Conservation (phyloP, 2,329 filamentous ascomycete species). For the Albifimbria verrucaria region DNA sequence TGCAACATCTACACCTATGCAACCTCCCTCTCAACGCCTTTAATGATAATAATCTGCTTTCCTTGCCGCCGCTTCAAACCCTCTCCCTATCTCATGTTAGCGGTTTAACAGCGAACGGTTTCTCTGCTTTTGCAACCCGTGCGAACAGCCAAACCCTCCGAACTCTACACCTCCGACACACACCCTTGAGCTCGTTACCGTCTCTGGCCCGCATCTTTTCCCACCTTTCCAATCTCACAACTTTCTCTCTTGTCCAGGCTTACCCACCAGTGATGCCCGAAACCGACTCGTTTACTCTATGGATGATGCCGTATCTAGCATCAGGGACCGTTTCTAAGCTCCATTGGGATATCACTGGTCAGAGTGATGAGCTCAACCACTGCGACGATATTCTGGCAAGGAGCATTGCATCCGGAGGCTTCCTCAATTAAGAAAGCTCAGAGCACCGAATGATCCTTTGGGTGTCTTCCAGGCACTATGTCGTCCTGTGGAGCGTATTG, state of each 20-base stretch:
- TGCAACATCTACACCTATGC: constrained; percentile 59
- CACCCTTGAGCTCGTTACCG: constrained; percentile 53
- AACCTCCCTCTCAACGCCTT: constrained; percentile 54
- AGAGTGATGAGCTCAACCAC: constrained; percentile 37
- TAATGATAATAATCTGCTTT: constrained; percentile 51
- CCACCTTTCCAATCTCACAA: constrained; percentile 45
- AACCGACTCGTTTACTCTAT: constrained; percentile 51
- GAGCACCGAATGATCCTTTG: constrained; percentile 66
- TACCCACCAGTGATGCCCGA: constrained; percentile 52
- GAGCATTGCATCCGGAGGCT: constrained; percentile 58
- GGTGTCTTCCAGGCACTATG: constrained; percentile 69
- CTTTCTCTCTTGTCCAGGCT: constrained; percentile 53
- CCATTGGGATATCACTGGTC: constrained; percentile 63
- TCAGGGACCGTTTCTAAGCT: constrained; percentile 50
- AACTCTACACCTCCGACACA: constrained; percentile 52
- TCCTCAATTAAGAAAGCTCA: constrained; percentile 56
- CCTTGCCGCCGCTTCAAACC: constrained; percentile 51
- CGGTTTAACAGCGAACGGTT: constrained; percentile 53
- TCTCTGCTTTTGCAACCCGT: constrained; percentile 54
- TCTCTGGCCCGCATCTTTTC: constrained; percentile 58
- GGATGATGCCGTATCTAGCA: constrained; percentile 63
- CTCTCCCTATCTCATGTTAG: constrained; percentile 54
- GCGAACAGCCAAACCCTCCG: constrained; percentile 41
- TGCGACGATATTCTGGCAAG: constrained; percentile 62
- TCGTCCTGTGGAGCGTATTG: constrained; percentile 54